Percentiles rank a stretch among this genome's conserved stretches.
Conservation (phyloP, 805 yeast genomes). For the Kazachstania kunashirensis region DNA sequence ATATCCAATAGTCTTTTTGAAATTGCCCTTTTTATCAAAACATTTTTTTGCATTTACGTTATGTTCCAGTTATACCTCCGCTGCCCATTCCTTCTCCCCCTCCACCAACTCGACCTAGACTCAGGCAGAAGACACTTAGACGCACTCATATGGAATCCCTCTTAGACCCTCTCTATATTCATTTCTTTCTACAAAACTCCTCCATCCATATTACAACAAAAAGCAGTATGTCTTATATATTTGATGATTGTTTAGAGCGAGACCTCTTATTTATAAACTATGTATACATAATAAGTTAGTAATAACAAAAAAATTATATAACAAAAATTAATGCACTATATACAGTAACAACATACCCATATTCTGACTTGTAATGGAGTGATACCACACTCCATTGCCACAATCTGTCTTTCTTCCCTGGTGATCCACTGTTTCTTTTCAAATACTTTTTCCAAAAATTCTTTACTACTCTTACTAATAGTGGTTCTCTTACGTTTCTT, state of each 20-base stretch:
- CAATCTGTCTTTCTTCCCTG: constrained; percentile 1
- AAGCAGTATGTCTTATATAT: background rate
- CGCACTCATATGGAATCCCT: constrained; percentile 1
- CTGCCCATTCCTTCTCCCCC: background rate
- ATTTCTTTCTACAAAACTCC: constrained; percentile 1
- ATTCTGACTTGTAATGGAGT: constrained; percentile 1
- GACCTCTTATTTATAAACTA: background rate
- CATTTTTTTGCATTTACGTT: background rate
- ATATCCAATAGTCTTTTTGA: too few relatives aligned
- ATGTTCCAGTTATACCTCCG: constrained; percentile 1
- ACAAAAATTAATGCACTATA: too few relatives aligned
- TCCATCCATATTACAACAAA: background rate
- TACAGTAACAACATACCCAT: constrained; percentile 1
- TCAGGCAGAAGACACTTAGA: constrained; percentile 1
- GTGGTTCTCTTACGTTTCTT: constrained; percentile 1
- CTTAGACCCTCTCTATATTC: constrained; percentile 1
- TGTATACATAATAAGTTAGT: too few relatives aligned
- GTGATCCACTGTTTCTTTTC: constrained; percentile 1
- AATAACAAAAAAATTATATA: too few relatives aligned
- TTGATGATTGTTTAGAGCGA: background rate
- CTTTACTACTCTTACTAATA: background rate
- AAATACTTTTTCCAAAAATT: too few relatives aligned
- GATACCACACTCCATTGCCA: constrained; percentile 1
- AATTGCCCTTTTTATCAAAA: too few relatives aligned
- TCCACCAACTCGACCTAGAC: constrained; percentile 1